Base-by-base conservation (phyloP, 352 stramenopile species). In the Phytophthora citrophthora region DNA sequence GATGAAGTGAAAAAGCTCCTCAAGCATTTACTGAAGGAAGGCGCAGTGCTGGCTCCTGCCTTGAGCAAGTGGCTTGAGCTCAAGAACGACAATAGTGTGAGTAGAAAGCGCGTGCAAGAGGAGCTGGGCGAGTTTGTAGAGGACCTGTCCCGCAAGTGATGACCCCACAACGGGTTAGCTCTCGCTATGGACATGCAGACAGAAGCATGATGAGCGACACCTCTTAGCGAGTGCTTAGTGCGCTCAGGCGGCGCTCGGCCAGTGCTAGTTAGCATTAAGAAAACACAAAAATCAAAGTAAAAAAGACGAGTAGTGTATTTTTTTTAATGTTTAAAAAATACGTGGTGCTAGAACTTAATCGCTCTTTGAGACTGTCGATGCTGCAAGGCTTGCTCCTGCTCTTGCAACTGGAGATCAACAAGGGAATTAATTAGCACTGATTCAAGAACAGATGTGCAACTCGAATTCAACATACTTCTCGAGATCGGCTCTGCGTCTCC, bases 111-210 rank as follows among this genome's bases (percentile, higher is more conserved):
- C 26, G 83, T 86, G 54, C 54, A 90, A 43, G 77, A 76, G 24
- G 79, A 87, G 54, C 73, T 93, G 47, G 79, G 83, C 50, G 70
- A 81, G 72, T 91, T 92, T 67, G 70, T 92, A 78, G 81, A 89
- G 58, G 78, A 87, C 44, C 53, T 93, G 68, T 72, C 76, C 62
- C 81, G 79, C 58, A 93, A 93, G 80, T 91, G 70, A 77, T 74
- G 23, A 66, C 58, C 43, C 44, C 11, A 44, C 39, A 51, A 10
- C 11, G 39, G 29, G 41, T 15, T 45, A 38, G 24, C 24, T 39
- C 49, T 55, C 49, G 52, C 54, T 46, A 50, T 45, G 36, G 45
- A 52, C 27, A 60, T 34, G 52, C 31, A 16, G 61, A 39, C 38
- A 49, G 20, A 49, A 39, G 45, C 24, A 57, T 46, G 46, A 60